phyloP scores from a whole-genome alignment of 2,329 filamentous ascomycete genomes.

The Exophiala viscosa region DNA sequence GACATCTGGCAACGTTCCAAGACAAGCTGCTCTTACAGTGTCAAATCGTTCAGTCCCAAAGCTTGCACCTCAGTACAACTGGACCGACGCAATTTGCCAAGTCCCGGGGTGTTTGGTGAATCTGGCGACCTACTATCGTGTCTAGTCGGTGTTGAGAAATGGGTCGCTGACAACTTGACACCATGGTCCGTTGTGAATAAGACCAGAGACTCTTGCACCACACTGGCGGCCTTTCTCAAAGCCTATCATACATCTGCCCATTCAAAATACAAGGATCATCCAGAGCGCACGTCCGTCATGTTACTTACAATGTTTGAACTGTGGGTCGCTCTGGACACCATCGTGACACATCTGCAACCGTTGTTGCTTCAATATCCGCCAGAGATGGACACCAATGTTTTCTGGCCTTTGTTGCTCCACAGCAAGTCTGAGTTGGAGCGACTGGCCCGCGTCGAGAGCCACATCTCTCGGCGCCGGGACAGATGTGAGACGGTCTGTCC shows the following conservation, averaged over 20 bases:
- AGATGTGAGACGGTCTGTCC: slow-evolving; percentile 23
- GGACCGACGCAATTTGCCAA: slow-evolving; percentile 4
- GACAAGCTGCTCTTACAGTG: slow-evolving; percentile 11
- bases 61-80: neutral
- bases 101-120: slow-evolving; percentile 2
- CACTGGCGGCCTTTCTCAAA: slow-evolving; percentile 32
- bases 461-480: slow-evolving; percentile 40
- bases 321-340: slow-evolving; percentile 57
- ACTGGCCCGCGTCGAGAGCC: slow-evolving; percentile 45
- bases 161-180: slow-evolving; percentile 44
- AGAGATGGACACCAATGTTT: slow-evolving; percentile 39
- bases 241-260: slow-evolving; percentile 34
- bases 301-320: slow-evolving; percentile 55
- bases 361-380: slow-evolving; percentile 48
- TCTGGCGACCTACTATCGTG: slow-evolving; percentile 23
- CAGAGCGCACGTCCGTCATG: slow-evolving; percentile 52
- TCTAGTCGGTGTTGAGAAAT: slow-evolving; percentile 47
- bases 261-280: slow-evolving; percentile 37
- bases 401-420: slow-evolving; percentile 48
- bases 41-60: neutral
- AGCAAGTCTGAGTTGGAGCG: slow-evolving; percentile 45
- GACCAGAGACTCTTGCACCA: slow-evolving; percentile 29
- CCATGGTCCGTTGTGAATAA: slow-evolving; percentile 38
- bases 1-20: slow-evolving; percentile 7
- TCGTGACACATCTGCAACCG: slow-evolving; percentile 37